Base-by-base conservation (phyloP, 805 yeast genomes). In the Candida maesae region DNA sequence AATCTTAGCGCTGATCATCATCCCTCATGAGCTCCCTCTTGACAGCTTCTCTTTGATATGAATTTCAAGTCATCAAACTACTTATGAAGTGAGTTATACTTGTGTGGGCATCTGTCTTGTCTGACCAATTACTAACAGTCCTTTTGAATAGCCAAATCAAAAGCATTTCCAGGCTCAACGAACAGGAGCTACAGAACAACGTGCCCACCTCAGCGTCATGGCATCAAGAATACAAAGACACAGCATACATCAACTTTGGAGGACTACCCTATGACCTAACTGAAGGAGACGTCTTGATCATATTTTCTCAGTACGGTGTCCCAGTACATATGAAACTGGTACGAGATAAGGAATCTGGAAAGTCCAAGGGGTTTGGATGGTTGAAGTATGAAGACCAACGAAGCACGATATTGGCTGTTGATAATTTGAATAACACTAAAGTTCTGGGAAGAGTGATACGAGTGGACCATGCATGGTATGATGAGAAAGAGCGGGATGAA, bases 241-340 rank as follows among this genome's bases (percentile, higher is more conserved):
- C 91, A 1, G 79, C 91, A 1, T 88, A 81, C 56, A 68, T 90
- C 1, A 84, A 51, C 54, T 78, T 91, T n/a, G 91, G 95, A 1
- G 78, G 81, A 4, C 59, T 91, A 10, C 81, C 88, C 9, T 63
- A 55, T 13, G 76, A 76, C 24, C 59, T 88, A 20, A 78, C 77
- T 8, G 96, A 88, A 56, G 78, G 79, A 35, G 97, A 91, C 57
- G 60, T 91, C 0, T 54, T 89, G 6, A 73, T 79, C 0, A 76
- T 90, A 24, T 91, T 91, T 58, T 84, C 95, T 2, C 97, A 91
- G 56, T 91, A 76, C 60, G 98, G 98, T 0, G 73, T 80, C 15
- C 96, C 96, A 0, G 82, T 84, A 0, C 85, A 84, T 51, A 58
- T 91, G 26, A 77, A 81, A 38, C 65, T 90, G 38, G 73, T 77